Conservation (phyloP, 495 filamentous ascomycete species). For the Filosporella fistucella region DNA sequence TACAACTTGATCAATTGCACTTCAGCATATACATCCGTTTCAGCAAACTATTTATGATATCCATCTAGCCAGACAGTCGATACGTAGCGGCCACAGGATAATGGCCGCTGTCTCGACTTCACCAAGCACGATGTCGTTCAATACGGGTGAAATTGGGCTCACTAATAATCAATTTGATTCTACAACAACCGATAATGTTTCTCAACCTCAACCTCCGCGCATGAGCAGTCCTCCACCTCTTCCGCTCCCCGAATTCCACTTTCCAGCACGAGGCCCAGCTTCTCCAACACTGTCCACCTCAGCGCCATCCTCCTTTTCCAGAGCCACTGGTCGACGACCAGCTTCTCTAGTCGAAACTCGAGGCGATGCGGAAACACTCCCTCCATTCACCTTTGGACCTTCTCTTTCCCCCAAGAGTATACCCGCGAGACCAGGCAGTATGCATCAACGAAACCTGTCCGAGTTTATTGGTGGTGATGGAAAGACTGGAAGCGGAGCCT, state of each 20-base stretch:
- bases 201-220: slow-evolving; percentile 9
- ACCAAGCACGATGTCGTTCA: slow-evolving; percentile 17
- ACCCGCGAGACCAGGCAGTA: slow-evolving; percentile 24
- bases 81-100: slow-evolving; percentile 5
- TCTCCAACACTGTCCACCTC: slow-evolving; percentile 27
- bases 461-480: slow-evolving; percentile 77
- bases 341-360: slow-evolving; percentile 37
- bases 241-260: slow-evolving; percentile 70
- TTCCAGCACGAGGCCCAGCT: slow-evolving; percentile 42
- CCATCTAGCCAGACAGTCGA: neutral
- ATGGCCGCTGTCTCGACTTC: slow-evolving; percentile 13
- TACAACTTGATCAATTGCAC: no score
- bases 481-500: slow-evolving; percentile 45
- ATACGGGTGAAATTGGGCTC: slow-evolving; percentile 14
- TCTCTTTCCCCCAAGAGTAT: slow-evolving; percentile 32
- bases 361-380: slow-evolving; percentile 30
- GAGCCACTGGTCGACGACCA: slow-evolving; percentile 40
- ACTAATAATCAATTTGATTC: slow-evolving; percentile 19
- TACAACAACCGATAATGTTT: slow-evolving; percentile 16
- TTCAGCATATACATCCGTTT: no score
- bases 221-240: slow-evolving; percentile 34
- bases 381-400: slow-evolving; percentile 52
- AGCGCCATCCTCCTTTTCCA: slow-evolving; percentile 39
- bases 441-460: slow-evolving; percentile 3
- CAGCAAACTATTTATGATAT: no score